Base-by-base conservation (phyloP, 257 asterid species). In the Anisodus acutangulus region DNA sequence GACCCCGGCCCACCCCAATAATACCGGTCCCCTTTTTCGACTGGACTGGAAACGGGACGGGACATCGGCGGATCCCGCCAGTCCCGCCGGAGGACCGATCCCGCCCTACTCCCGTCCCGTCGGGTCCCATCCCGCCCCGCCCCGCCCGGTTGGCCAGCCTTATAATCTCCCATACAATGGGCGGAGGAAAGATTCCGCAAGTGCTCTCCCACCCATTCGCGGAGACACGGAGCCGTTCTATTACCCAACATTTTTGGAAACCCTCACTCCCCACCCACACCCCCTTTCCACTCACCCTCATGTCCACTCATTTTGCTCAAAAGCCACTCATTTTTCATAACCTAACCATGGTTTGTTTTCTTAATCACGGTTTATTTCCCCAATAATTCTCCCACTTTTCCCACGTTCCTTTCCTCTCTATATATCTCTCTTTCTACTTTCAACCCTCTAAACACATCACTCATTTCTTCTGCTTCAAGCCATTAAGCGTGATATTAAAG, bases 191-290 rank as follows among this genome's bases (percentile, higher is more conserved):
- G 76, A 81, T 81, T 81, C 72, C 19, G 4, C 11, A 80, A 68
- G 82, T 57, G 12, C 68, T 59, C 69, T 83, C 87, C 69, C 72
- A 57, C 79, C 89, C 88, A 74, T 90, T 85, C 83, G 97, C 93
- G 93, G 97, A 87, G 90, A 91, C 95, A 90, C 93, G 95, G 93
- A 89, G 93, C 94, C 95, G 95, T 31, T 39, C 88, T 80, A 37
- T 81, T 57, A 84, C 95, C 97, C 93, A 92, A 87, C 71, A 91
- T 91, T 89, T 90, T 88, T 94, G 94, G 92, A 88, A 60, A 80
- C 47, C 83, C 51, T 82, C 78, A 53, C 78, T 22, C 57, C 15
- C 10, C 11, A 54, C 79, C 64, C 60, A 1, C 8, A 9, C 45
- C 26, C 26, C 26, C 26, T 22, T 82, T 57, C 26, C 35, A 26